These are phyloP conservation scores for Vicia sativa DNA, from an alignment of 306 rosid species.

Conservation along the genomic window DNA sequence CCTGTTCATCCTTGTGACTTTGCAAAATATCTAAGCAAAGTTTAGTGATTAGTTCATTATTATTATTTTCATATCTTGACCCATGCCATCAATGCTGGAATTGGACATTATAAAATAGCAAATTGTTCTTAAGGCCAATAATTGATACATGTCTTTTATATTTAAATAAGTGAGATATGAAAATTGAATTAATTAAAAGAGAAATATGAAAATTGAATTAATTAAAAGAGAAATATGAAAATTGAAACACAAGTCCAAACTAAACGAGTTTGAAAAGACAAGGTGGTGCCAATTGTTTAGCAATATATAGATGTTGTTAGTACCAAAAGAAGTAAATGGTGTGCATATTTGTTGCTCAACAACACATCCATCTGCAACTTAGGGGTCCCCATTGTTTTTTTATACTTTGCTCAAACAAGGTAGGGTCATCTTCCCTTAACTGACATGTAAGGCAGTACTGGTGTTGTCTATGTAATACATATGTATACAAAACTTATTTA, in stretches of 20 bases:
- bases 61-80: constrained; percentile 37
- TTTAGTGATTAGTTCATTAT: background rate
- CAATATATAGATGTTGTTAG: constrained; percentile 17
- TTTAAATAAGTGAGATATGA: no score
- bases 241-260: constrained; percentile 29
- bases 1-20: constrained; percentile 24
- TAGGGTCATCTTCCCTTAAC: constrained; percentile 31
- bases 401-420: constrained; percentile 3
- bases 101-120: constrained; percentile 24
- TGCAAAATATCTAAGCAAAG: constrained; percentile 17
- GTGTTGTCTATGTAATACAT: constrained; percentile 18
- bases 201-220: constrained; percentile 20
- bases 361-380: constrained; percentile 44
- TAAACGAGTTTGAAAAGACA: constrained; percentile 44
- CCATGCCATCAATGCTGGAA: constrained; percentile 29
- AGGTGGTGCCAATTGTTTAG: constrained; percentile 43
- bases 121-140: constrained; percentile 14
- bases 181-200: background rate
- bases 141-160: constrained; percentile 18
- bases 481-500: background rate
- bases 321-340: constrained; percentile 47
- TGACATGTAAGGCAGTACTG: constrained; percentile 36
- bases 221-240: constrained; percentile 25
- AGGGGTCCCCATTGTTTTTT: constrained; percentile 47
- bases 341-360: constrained; percentile 53